phyloP scores from a whole-genome alignment of 306 rosid species.

The Acacia crassicarpa region DNA sequence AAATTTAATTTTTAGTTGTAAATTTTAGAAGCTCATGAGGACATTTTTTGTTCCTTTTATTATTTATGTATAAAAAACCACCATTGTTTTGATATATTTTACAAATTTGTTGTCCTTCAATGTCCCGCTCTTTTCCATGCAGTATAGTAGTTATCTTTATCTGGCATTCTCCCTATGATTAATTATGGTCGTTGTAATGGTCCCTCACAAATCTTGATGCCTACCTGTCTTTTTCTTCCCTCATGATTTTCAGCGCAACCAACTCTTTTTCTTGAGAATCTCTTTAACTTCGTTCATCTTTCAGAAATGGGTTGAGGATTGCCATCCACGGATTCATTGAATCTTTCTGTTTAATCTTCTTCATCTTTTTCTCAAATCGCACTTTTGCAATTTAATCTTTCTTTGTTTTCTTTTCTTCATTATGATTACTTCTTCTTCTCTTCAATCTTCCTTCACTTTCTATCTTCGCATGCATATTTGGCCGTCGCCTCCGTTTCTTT shows the following conservation, averaged over 20 bases:
- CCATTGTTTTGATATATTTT: background rate
- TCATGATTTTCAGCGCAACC: background rate
- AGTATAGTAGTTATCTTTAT: background rate
- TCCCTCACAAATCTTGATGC: background rate
- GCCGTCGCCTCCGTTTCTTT: constrained; percentile 4
- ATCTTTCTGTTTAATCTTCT: background rate
- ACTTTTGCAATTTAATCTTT: background rate
- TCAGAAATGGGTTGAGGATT: background rate
- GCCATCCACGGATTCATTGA: constrained; percentile 21
- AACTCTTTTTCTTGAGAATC: background rate
- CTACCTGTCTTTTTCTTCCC: background rate
- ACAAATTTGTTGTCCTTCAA: background rate
- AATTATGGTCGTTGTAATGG: background rate
- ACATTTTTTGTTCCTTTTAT: too few relatives aligned
- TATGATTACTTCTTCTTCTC: constrained; percentile 17
- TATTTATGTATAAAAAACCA: too few relatives aligned
- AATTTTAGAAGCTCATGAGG: too few relatives aligned
- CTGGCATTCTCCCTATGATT: background rate
- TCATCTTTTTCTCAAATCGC: background rate
- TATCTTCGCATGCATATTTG: background rate
- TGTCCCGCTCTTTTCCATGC: background rate
- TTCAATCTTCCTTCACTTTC: background rate
- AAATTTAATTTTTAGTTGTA: too few relatives aligned
- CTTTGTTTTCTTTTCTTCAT: background rate
- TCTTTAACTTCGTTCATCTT: background rate